Conservation (phyloP, 2,329 filamentous ascomycete genomes). For the Drechmeria coniospora region DNA sequence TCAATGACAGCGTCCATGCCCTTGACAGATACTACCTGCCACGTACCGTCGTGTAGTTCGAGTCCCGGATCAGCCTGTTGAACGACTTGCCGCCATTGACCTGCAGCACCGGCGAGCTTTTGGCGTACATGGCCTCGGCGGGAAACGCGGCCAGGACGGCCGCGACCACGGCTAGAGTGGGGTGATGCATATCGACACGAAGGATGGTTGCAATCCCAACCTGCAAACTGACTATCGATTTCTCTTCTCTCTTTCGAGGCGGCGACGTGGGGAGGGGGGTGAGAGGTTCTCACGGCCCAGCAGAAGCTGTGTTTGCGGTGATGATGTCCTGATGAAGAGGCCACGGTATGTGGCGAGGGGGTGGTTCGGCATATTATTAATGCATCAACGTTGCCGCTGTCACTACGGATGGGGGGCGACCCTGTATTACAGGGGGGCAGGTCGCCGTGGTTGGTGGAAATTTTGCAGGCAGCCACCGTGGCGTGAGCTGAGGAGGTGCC, state of each 20-base stretch:
- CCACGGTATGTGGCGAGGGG: background rate
- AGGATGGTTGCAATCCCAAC: too few species aligned
- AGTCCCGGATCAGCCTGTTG: constrained; percentile 67
- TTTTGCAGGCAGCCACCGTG: constrained; percentile 10
- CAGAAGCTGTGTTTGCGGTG: background rate
- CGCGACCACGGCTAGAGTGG: constrained; percentile 7
- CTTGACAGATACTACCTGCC: too few species aligned
- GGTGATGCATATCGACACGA: constrained; percentile 45
- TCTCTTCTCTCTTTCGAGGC: too few species aligned
- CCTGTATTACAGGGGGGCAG: too few species aligned
- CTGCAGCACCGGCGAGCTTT: constrained; percentile 76
- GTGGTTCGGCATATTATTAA: background rate
- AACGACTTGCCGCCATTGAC: constrained; percentile 67
- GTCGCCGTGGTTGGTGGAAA: too few species aligned
- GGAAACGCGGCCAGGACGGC: constrained; percentile 27
- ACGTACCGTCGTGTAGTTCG: constrained; percentile 80
- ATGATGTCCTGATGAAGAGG: constrained; percentile 1
- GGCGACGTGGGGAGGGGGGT: too few species aligned
- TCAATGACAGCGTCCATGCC: too few species aligned
- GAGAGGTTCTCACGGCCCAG: background rate
- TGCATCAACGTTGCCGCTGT: too few species aligned
- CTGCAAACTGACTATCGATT: too few species aligned
- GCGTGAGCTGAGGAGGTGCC: constrained; percentile 11
- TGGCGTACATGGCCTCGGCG: constrained; percentile 63
- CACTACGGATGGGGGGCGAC: too few species aligned